These are phyloP conservation scores for Yamadazyma oceani DNA, from an alignment of 1,139 yeast genomes.

Conservation along the genomic window DNA sequence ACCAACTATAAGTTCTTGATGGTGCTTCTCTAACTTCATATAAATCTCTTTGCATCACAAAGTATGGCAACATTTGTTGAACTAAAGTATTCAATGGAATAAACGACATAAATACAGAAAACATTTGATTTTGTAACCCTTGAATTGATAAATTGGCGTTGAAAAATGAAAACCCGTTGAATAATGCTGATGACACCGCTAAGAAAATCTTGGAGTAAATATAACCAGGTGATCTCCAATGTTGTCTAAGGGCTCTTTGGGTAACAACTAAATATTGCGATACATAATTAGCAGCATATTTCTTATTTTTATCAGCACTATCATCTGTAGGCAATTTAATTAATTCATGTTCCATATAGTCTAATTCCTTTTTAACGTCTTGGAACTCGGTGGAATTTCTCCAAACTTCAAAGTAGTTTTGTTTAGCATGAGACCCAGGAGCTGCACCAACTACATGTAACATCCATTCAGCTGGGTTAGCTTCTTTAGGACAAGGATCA, in stretches of 20 bases:
- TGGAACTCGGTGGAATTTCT: conserved; percentile 27
- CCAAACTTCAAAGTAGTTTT: conserved; percentile 37
- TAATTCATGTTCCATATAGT: conserved; percentile 29
- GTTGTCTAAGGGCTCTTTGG: conserved; percentile 30
- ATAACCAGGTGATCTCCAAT: conserved; percentile 47
- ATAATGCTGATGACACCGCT: conserved; percentile 39
- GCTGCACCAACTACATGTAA: conserved; percentile 51
- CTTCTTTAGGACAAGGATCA: conserved; percentile 52
- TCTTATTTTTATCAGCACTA: conserved; percentile 21
- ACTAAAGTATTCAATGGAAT: conserved; percentile 61
- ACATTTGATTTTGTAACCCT: conserved; percentile 66
- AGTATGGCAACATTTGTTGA: conserved; percentile 75
- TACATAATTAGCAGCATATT: conserved; percentile 28
- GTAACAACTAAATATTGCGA: conserved; percentile 26
- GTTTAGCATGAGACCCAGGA: conserved; percentile 36
- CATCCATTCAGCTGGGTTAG: conserved; percentile 56
- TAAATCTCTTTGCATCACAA: conserved; percentile 68
- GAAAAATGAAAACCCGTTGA: conserved; percentile 52
- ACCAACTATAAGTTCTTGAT: conserved; percentile 52
- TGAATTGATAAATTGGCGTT: conserved; percentile 61
- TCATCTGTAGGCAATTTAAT: conserved; percentile 25
- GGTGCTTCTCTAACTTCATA: conserved; percentile 94
- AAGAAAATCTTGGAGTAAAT: conserved; percentile 41
- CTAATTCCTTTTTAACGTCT: conserved; percentile 25
- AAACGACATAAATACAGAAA: conserved; percentile 67